These are phyloP conservation scores for Sistotremastrum niveocremeum DNA, from an alignment of 768 basidiomycete genomes.

Conservation along the genomic window DNA sequence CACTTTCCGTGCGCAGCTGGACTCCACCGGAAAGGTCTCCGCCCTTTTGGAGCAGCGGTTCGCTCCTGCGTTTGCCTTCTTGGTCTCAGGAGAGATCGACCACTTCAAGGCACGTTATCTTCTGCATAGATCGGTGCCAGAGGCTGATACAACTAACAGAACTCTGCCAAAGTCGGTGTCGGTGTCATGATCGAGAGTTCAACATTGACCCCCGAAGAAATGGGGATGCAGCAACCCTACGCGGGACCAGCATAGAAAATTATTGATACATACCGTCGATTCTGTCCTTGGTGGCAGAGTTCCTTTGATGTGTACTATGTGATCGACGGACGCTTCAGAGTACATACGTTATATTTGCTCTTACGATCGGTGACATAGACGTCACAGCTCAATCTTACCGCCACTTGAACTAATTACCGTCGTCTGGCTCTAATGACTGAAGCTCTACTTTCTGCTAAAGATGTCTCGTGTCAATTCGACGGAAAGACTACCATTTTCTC, in stretches of 20 bases:
- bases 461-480: conserved; percentile 35
- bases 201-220: conserved; percentile 69
- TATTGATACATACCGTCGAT: too few relatives aligned
- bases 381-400: too few relatives aligned
- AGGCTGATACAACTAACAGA: conserved; percentile 30
- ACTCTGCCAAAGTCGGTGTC: conserved; percentile 86
- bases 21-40: conserved; percentile 90
- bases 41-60: conserved; percentile 93
- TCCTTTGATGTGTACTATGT: too few relatives aligned
- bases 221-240: conserved; percentile 27
- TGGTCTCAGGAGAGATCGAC: conserved; percentile 94
- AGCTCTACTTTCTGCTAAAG: conserved; percentile 36
- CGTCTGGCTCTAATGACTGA: neutral
- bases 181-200: conserved; percentile 96
- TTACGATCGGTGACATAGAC: too few relatives aligned
- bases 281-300: too few relatives aligned
- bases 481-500: conserved; percentile 40
- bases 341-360: too few relatives aligned
- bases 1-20: conserved; percentile 88
- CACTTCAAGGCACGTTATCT: conserved; percentile 74
- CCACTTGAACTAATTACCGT: too few relatives aligned
- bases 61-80: conserved; percentile 87
- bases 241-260: neutral
- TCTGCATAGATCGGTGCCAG: conserved; percentile 1
- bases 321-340: too few relatives aligned